phyloP scores from a whole-genome alignment of 164 flowering plant species.

The Vitis labrusca region DNA sequence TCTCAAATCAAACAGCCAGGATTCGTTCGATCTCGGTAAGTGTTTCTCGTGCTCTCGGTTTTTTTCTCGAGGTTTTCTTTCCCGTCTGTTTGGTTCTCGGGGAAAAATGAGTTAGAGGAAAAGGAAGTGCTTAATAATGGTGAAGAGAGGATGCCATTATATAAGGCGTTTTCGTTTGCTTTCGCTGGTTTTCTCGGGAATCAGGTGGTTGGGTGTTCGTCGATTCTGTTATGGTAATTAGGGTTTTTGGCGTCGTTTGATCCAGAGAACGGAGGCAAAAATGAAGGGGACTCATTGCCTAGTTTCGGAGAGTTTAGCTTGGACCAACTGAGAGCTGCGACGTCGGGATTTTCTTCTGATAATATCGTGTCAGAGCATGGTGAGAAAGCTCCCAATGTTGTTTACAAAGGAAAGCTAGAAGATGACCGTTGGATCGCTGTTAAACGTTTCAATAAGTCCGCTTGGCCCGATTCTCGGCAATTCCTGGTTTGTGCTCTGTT shows the following conservation, averaged over 20 bases:
- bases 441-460: conserved; percentile 54
- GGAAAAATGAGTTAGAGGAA: not conserved
- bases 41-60: conserved; percentile 8
- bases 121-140: no score
- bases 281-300: conserved; percentile 33
- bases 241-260: no score
- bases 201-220: no score
- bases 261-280: conserved; percentile 51
- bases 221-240: no score
- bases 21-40: conserved; percentile 63
- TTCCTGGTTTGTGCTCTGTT: conserved; percentile 35
- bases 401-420: conserved; percentile 41
- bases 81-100: not conserved
- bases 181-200: not conserved
- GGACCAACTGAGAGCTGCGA: conserved; percentile 38
- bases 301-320: conserved; percentile 37
- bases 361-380: conserved; percentile 64
- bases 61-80: conserved; percentile 3
- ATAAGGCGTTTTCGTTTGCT: not conserved
- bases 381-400: conserved; percentile 58
- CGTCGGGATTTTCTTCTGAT: conserved; percentile 40
- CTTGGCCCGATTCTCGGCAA: conserved; percentile 61
- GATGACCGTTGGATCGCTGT: conserved; percentile 42
- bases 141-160: no score
- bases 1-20: conserved; percentile 50